phyloP scores from a whole-genome alignment of 2,329 filamentous ascomycete species.

The Tolypocladium album region DNA sequence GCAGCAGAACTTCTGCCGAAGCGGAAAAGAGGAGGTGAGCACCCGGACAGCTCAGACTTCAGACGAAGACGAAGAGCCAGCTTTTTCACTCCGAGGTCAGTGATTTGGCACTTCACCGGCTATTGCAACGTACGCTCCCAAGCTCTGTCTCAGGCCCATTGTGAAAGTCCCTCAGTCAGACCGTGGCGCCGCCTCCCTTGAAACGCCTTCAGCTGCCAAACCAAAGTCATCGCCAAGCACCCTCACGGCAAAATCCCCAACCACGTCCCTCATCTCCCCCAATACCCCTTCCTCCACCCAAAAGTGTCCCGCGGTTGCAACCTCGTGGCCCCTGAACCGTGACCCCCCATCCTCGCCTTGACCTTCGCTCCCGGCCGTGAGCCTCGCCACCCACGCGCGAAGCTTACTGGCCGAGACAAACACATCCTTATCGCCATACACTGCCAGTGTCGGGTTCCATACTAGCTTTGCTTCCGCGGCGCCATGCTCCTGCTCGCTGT shows the following conservation, averaged over 20 bases:
- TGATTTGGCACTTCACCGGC: too few relatives aligned
- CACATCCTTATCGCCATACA: constrained; percentile 66
- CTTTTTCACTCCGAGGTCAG: too few relatives aligned
- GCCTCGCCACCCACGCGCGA: constrained; percentile 50
- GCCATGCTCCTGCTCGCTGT: neutral
- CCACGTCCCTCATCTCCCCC: constrained; percentile 13
- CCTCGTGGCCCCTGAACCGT: constrained; percentile 34
- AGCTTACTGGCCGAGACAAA: constrained; percentile 61
- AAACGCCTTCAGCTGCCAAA: too few relatives aligned
- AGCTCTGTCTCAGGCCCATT: too few relatives aligned
- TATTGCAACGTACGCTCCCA: too few relatives aligned
- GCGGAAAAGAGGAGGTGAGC: too few relatives aligned
- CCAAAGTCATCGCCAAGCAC: constrained; percentile 2
- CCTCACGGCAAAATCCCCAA: constrained; percentile 15
- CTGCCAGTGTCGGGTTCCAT: constrained; percentile 49
- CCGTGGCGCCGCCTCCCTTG: too few relatives aligned
- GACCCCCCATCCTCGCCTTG: constrained; percentile 21
- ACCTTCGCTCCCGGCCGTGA: constrained; percentile 22
- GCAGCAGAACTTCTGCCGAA: too few relatives aligned
- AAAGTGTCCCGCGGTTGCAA: constrained; percentile 49
- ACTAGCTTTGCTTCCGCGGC: constrained; percentile 45
- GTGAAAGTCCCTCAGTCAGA: too few relatives aligned
- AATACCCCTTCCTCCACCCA: constrained; percentile 46
- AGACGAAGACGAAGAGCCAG: too few relatives aligned
- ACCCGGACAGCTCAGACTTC: too few relatives aligned